Percentiles rank a stretch among this genome's conserved stretches.
Conservation (phyloP, 495 filamentous ascomycete species). For the Penicillium canescens region DNA sequence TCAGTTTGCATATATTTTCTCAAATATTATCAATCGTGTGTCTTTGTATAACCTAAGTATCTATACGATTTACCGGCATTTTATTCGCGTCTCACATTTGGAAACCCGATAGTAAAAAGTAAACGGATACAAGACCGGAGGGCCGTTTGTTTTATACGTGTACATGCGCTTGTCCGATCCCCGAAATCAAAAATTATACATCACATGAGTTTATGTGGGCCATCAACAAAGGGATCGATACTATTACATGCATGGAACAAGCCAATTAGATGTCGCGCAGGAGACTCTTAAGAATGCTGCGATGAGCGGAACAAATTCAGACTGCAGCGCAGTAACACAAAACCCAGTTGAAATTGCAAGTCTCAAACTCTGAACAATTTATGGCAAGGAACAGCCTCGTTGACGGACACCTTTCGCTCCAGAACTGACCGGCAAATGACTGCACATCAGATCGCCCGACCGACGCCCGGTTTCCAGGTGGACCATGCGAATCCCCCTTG, state of each 20-base stretch:
- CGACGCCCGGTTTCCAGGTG: conserved; percentile 3
- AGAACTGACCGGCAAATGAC: not conserved
- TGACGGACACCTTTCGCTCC: not conserved
- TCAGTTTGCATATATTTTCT: too few relatives aligned
- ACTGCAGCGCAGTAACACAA: not conserved
- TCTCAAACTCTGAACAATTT: not conserved
- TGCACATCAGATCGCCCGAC: conserved; percentile 11
- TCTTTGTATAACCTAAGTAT: too few relatives aligned
- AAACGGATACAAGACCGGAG: too few relatives aligned
- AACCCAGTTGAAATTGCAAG: not conserved
- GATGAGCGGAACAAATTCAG: conserved; percentile 1
- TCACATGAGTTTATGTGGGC: conserved; percentile 13
- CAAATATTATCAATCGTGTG: too few relatives aligned
- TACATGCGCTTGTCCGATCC: too few relatives aligned
- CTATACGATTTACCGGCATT: too few relatives aligned
- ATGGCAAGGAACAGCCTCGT: not conserved
- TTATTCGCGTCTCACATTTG: too few relatives aligned
- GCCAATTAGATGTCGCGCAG: conserved; percentile 9
- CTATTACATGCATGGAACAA: not conserved
- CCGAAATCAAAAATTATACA: not conserved
- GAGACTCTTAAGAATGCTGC: conserved; percentile 3
- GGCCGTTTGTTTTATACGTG: too few relatives aligned
- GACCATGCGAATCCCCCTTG: conserved; percentile 11
- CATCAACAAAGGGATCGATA: not conserved
- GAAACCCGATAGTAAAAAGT: too few relatives aligned